A percentile compares a stretch with the other conserved stretches of the same genome.
phyloP scores from a whole-genome alignment of 768 basidiomycete genomes.

The Aureoboletus auriporus region DNA sequence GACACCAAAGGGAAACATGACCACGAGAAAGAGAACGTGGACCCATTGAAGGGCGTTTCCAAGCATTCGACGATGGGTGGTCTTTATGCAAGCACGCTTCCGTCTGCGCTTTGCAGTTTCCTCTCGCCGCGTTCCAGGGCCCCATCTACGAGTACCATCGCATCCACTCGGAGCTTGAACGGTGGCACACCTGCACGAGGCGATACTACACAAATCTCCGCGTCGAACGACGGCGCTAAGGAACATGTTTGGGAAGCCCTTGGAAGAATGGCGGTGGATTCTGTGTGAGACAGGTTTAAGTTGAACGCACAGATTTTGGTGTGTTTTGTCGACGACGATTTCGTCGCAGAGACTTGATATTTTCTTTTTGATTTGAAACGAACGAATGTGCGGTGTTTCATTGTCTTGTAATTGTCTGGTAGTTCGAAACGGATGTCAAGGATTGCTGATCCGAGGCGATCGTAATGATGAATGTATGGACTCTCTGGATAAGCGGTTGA shows the following conservation, averaged over 20 bases:
- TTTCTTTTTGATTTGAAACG: too few relatives aligned
- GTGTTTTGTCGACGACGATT: too few relatives aligned
- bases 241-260: slow-evolving; percentile 18
- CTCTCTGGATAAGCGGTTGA: too few relatives aligned
- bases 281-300: not conserved
- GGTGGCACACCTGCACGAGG: slow-evolving; percentile 1
- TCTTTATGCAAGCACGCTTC: not conserved
- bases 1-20: not conserved
- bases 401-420: too few relatives aligned
- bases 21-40: slow-evolving; percentile 3
- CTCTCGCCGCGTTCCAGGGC: slow-evolving; percentile 16
- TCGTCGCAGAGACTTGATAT: too few relatives aligned
- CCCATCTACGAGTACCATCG: slow-evolving; percentile 20
- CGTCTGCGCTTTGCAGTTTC: slow-evolving; percentile 7
- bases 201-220: not conserved
- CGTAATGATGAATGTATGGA: too few relatives aligned
- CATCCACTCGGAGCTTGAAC: slow-evolving; percentile 3
- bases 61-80: not conserved
- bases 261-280: slow-evolving; percentile 23
- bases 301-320: too few relatives aligned
- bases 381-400: too few relatives aligned
- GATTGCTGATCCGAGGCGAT: too few relatives aligned
- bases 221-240: slow-evolving; percentile 1
- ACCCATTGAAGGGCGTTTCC: not conserved
- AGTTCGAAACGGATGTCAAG: too few relatives aligned